A percentile compares a stretch with the other conserved stretches of the same genome.
These are phyloP conservation scores for Purpureocillium takamizusanense DNA, from an alignment of 2,329 filamentous ascomycete species.

Conservation along the genomic window DNA sequence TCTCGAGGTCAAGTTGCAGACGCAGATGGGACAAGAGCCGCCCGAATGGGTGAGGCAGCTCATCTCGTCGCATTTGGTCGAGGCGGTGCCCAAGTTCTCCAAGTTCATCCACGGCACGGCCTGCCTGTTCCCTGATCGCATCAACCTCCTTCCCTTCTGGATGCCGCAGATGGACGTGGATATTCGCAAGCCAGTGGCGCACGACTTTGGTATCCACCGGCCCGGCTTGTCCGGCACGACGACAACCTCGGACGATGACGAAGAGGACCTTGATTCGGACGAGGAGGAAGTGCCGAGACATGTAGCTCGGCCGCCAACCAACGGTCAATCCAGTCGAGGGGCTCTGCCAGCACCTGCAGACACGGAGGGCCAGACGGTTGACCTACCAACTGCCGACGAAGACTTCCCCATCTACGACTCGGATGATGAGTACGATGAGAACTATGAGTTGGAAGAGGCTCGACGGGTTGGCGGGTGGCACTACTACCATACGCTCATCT, in stretches of 20 bases:
- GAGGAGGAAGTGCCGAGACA: conserved; percentile 34
- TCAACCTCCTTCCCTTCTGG: conserved; percentile 91
- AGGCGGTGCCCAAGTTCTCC: conserved; percentile 98
- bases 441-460: conserved; percentile 69
- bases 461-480: conserved; percentile 66
- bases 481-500: conserved; percentile 56
- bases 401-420: conserved; percentile 89
- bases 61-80: conserved; percentile 86
- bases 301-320: conserved; percentile 3
- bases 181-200: conserved; percentile 84
- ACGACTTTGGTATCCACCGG: conserved; percentile 84
- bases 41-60: conserved; percentile 95
- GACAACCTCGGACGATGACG: conserved; percentile 69
- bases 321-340: conserved; percentile 29
- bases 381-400: conserved; percentile 49
- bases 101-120: conserved; percentile 98
- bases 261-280: conserved; percentile 62
- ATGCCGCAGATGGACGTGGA: conserved; percentile 97
- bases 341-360: conserved; percentile 44
- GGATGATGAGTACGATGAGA: conserved; percentile 64
- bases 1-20: conserved; percentile 95
- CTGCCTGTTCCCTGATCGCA: conserved; percentile 75
- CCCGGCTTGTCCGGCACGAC: conserved; percentile 65
- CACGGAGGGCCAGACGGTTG: conserved; percentile 73
- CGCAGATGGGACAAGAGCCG: conserved; percentile 87